Conservation (phyloP, 371 early-diverging fungal genomes). For the Lichtheimia hyalospora region DNA sequence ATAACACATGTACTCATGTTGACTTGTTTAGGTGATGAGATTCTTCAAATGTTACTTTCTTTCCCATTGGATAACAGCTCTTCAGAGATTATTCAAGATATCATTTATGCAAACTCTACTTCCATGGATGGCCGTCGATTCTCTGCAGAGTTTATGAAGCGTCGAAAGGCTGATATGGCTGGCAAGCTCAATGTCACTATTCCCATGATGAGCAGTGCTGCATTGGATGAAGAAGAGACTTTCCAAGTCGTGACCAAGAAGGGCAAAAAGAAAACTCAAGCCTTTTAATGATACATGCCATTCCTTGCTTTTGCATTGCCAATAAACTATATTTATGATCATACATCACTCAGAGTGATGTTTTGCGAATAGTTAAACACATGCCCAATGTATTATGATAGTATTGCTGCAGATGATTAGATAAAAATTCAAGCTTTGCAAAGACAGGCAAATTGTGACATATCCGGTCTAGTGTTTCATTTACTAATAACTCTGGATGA, state of each 20-base stretch:
- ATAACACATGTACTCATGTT: not conserved
- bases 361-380: no score
- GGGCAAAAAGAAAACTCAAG: constrained; percentile 42
- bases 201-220: constrained; percentile 20
- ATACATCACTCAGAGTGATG: no score
- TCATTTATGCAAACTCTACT: constrained; percentile 73
- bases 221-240: constrained; percentile 22
- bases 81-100: constrained; percentile 79
- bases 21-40: constrained; percentile 56
- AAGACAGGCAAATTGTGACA: no score
- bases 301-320: no score
- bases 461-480: no score
- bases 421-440: no score
- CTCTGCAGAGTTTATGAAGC: constrained; percentile 78
- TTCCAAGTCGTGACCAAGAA: constrained; percentile 63
- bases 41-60: constrained; percentile 74
- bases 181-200: constrained; percentile 44
- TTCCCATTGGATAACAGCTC: constrained; percentile 76
- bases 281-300: not conserved
- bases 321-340: no score
- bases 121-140: constrained; percentile 79
- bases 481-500: no score
- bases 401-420: no score
- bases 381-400: no score
- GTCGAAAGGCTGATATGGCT: constrained; percentile 73